Percentiles rank a stretch among this genome's conserved stretches.
Conservation (phyloP, 2,329 filamentous ascomycete species). For the Drechslerella stenobrocha region DNA sequence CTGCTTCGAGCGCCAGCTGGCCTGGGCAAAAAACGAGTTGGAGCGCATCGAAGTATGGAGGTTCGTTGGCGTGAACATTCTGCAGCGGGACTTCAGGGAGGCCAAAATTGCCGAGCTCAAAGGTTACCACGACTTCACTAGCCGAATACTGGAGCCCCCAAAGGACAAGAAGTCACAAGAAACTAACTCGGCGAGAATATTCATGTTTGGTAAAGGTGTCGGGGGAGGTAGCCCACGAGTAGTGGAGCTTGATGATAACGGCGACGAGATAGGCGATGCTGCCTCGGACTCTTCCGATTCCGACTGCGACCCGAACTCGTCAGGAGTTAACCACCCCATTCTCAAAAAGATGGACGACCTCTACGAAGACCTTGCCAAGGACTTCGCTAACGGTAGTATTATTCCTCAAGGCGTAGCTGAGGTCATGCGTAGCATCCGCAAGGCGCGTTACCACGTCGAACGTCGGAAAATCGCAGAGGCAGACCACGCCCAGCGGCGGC, state of each 20-base stretch:
- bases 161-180: neutral
- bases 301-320: neutral
- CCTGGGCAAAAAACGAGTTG: conserved; percentile 24
- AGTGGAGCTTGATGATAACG: conserved; percentile 5
- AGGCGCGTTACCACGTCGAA: conserved; percentile 10
- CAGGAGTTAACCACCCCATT: conserved; percentile 25
- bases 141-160: neutral
- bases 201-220: too few relatives aligned
- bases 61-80: conserved; percentile 27
- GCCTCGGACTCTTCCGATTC: neutral
- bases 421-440: conserved; percentile 12
- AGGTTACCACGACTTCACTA: neutral
- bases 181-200: too few relatives aligned
- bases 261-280: neutral
- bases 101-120: conserved; percentile 6
- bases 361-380: conserved; percentile 12
- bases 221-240: neutral
- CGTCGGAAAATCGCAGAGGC: conserved; percentile 16
- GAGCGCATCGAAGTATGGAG: conserved; percentile 22
- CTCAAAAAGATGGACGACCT: conserved; percentile 27
- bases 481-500: neutral
- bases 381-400: conserved; percentile 1
- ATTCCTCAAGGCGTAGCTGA: conserved; percentile 17
- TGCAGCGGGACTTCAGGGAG: conserved; percentile 3
- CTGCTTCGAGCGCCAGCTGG: conserved; percentile 39